These are phyloP conservation scores for Mucor saturninus DNA, from an alignment of 371 early-diverging fungal species.

Conservation along the genomic window DNA sequence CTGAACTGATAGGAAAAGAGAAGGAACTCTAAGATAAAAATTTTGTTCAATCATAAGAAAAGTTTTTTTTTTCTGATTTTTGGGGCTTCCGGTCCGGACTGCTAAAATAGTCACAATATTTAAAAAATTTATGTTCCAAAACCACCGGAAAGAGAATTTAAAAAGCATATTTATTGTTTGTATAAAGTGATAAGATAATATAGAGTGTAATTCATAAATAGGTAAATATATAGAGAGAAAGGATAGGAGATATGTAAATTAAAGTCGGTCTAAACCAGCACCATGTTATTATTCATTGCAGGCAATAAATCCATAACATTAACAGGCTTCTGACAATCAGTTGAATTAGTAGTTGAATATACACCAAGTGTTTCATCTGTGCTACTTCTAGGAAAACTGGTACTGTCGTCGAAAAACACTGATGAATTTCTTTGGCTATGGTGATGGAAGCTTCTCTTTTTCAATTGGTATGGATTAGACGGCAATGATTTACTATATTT, in stretches of 20 bases:
- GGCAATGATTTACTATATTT: constrained; percentile 9
- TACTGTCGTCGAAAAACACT: background rate
- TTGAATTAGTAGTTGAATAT: constrained; percentile 11
- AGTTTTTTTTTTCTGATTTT: background rate
- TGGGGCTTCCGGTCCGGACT: constrained; percentile 5
- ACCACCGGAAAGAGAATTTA: background rate
- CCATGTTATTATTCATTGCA: constrained; percentile 1
- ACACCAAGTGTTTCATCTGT: constrained; percentile 16
- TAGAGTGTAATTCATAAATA: background rate
- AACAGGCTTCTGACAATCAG: background rate
- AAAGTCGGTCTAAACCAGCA: background rate
- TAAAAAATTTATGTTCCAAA: background rate
- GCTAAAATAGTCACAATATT: background rate
- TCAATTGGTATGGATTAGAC: background rate
- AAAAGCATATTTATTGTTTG: background rate
- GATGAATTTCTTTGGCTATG: background rate
- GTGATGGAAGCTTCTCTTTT: background rate
- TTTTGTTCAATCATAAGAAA: constrained; percentile 13
- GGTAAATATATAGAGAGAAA: background rate
- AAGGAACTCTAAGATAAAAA: constrained; percentile 20
- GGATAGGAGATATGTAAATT: background rate
- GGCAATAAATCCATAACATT: constrained; percentile 5
- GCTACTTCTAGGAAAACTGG: constrained; percentile 12
- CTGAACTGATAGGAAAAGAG: constrained; percentile 41
- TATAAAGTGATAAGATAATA: background rate